Conservation (phyloP, 352 stramenopile species). For the Thalassiosira hispida region DNA sequence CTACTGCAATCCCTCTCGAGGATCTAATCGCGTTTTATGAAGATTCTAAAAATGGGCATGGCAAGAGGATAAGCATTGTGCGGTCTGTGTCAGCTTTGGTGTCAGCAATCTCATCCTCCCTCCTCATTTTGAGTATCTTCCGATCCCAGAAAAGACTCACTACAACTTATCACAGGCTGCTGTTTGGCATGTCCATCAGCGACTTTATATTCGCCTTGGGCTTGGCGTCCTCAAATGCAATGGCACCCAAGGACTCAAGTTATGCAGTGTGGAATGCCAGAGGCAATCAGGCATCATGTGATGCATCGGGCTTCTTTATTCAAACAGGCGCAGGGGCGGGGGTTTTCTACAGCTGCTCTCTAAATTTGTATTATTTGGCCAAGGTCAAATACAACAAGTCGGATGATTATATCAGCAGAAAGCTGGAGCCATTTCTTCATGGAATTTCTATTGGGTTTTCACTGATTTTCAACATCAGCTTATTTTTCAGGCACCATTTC, state of each 20-base stretch:
- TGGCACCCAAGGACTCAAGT: constrained; percentile 1
- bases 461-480: not conserved
- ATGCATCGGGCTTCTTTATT: constrained; percentile 8
- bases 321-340: not conserved
- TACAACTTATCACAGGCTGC: constrained; percentile 10
- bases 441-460: constrained; percentile 1
- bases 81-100: constrained; percentile 15
- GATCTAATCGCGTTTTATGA: not conserved
- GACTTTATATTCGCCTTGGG: constrained; percentile 23
- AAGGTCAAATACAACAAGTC: constrained; percentile 15
- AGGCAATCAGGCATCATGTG: constrained; percentile 22
- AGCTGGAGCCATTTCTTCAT: constrained; percentile 26
- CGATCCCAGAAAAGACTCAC: not conserved
- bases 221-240: constrained; percentile 1
- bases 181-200: constrained; percentile 23
- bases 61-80: not conserved
- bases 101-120: constrained; percentile 10
- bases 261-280: constrained; percentile 32
- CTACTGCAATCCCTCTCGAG: not conserved
- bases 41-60: not conserved
- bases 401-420: constrained; percentile 7
- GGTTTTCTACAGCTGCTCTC: constrained; percentile 6
- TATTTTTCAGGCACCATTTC: not conserved
- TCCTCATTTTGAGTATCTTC: constrained; percentile 6
- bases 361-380: constrained; percentile 16